These are phyloP conservation scores for Coniella vitis DNA, from an alignment of 2,329 filamentous ascomycete species.

Conservation along the genomic window DNA sequence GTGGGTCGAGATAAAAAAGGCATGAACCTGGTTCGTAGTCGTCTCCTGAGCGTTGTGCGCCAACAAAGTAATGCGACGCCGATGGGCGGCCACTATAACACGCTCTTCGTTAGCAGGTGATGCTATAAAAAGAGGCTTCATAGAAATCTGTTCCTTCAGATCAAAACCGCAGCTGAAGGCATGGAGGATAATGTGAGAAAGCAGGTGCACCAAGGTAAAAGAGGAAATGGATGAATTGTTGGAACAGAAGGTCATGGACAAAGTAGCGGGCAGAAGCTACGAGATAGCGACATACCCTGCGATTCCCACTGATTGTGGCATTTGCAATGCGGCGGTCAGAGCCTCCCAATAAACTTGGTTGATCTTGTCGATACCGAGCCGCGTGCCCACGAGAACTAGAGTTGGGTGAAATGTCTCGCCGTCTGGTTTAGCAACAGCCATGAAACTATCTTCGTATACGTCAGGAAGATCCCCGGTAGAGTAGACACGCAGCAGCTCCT, in stretches of 20 bases:
- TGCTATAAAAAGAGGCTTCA: not conserved
- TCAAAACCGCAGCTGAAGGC: too few relatives aligned
- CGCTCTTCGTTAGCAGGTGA: slow-evolving; percentile 1
- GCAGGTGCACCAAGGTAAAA: too few relatives aligned
- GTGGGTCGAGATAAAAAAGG: slow-evolving; percentile 94
- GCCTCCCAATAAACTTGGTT: slow-evolving; percentile 94
- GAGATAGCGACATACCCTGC: slow-evolving; percentile 60
- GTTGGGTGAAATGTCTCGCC: slow-evolving; percentile 70
- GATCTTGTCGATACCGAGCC: slow-evolving; percentile 88
- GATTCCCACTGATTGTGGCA: slow-evolving; percentile 90
- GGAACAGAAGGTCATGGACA: not conserved
- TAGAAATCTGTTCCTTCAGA: too few relatives aligned
- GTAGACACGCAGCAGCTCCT: slow-evolving; percentile 69
- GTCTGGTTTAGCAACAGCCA: slow-evolving; percentile 65
- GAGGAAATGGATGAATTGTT: not conserved
- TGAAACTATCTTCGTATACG: slow-evolving; percentile 85
- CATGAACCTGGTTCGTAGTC: slow-evolving; percentile 48
- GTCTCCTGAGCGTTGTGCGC: slow-evolving; percentile 33
- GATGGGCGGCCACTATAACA: slow-evolving; percentile 73
- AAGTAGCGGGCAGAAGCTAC: too few relatives aligned
- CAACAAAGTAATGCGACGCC: slow-evolving; percentile 64
- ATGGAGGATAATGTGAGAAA: too few relatives aligned
- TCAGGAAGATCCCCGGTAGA: slow-evolving; percentile 85
- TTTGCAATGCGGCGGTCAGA: slow-evolving; percentile 75
- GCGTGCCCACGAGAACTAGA: slow-evolving; percentile 78